Evolutionary conservation across 805 yeast genomes (phyloP).

Genomic region (Lipomyces kockii): DNA sequence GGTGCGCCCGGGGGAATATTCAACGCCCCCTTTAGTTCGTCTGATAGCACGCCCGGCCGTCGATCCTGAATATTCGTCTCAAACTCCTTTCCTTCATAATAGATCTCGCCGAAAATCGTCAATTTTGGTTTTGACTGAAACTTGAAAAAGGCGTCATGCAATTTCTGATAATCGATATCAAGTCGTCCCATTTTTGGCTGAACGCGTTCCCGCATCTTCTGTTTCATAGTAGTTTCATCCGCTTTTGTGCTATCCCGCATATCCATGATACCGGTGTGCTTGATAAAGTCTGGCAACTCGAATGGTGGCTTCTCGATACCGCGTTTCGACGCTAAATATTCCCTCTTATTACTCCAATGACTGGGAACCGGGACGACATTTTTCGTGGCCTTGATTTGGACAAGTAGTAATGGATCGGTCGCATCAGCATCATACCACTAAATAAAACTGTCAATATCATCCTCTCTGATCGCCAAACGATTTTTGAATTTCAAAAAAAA

Average conservation of each 20-base stretch:
- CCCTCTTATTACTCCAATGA: constrained; percentile 84
- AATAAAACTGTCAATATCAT: background rate
- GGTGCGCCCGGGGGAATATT: constrained; percentile 63
- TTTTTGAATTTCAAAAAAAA: background rate
- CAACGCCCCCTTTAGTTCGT: constrained; percentile 66
- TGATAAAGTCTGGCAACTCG: constrained; percentile 75
- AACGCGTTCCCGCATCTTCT: constrained; percentile 76
- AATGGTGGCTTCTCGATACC: constrained; percentile 74
- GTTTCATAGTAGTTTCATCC: constrained; percentile 59
- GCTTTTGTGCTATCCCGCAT: constrained; percentile 68
- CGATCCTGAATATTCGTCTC: constrained; percentile 51
- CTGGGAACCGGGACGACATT: constrained; percentile 77
- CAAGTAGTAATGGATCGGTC: constrained; percentile 69
- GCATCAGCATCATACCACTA: constrained; percentile 85
- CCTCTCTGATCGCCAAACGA: background rate
- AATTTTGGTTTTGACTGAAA: constrained; percentile 75
- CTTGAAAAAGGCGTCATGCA: constrained; percentile 86
- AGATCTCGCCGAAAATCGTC: constrained; percentile 75
- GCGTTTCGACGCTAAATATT: constrained; percentile 67
- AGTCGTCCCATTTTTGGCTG: constrained; percentile 87
- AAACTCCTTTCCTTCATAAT: constrained; percentile 73
- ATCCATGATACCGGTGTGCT: constrained; percentile 81
- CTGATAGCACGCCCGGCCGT: constrained; percentile 73
- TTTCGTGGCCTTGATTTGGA: constrained; percentile 64
- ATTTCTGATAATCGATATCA: constrained; percentile 81